Conservation (phyloP, 495 filamentous ascomycete species). For the Neurospora sp. region DNA sequence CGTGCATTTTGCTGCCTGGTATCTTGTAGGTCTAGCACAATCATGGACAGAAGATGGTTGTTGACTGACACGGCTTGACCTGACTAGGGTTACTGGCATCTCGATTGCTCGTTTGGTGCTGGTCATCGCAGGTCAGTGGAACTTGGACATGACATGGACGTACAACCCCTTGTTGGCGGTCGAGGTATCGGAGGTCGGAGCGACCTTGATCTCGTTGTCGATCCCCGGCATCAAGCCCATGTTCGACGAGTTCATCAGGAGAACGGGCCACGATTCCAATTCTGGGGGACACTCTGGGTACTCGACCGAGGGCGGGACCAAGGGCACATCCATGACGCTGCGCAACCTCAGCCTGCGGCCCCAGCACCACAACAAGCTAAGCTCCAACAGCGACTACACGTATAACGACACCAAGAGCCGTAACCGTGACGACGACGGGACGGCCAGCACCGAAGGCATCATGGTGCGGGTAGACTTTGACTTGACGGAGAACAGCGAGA, state of each 20-base stretch:
- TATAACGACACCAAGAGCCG: conserved; percentile 1
- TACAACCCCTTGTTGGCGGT: conserved; percentile 37
- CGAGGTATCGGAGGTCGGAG: conserved; percentile 35
- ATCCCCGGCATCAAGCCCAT: conserved; percentile 36
- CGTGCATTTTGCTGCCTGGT: conserved; percentile 35
- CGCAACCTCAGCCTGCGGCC: background rate
- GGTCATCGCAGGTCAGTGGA: conserved; percentile 32
- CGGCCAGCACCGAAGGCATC: conserved; percentile 7
- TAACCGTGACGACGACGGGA: background rate
- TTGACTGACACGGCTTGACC: background rate
- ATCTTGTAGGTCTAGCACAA: conserved; percentile 26
- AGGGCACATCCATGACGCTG: background rate
- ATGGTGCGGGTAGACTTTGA: conserved; percentile 9
- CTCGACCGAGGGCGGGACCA: background rate
- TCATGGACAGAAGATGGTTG: background rate
- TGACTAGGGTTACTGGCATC: conserved; percentile 30
- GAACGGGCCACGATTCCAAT: background rate
- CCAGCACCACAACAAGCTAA: background rate
- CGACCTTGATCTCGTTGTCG: conserved; percentile 35
- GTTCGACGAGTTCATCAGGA: conserved; percentile 17
- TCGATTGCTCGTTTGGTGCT: conserved; percentile 33
- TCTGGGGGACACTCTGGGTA: background rate
- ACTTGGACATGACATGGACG: conserved; percentile 31
- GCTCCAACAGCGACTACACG: background rate
- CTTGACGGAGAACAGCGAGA: conserved; percentile 1